Conservation (phyloP, 768 basidiomycete species). For the Leccinum imitatum region DNA sequence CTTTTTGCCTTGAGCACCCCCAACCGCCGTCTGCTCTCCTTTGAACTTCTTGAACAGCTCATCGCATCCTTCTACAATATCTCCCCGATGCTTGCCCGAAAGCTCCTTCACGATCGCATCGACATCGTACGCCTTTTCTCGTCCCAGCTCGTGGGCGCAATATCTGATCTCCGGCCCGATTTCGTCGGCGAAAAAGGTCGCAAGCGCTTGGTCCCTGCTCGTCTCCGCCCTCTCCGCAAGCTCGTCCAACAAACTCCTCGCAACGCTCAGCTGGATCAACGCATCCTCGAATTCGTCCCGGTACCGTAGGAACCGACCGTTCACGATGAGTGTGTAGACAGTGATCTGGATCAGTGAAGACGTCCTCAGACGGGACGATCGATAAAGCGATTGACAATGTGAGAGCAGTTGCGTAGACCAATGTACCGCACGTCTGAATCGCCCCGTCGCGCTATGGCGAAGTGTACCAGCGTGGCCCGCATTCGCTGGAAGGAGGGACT, state of each 20-base stretch:
- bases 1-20: conserved; percentile 44
- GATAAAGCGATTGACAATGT: conserved; percentile 65
- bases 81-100: conserved; percentile 51
- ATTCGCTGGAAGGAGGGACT: conserved; percentile 52
- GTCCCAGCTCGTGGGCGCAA: conserved; percentile 86
- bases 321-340: conserved; percentile 76
- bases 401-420: conserved; percentile 79
- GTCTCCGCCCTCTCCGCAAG: conserved; percentile 63
- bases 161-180: conserved; percentile 90
- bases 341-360: conserved; percentile 66
- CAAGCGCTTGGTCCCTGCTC: conserved; percentile 85
- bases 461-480: conserved; percentile 52
- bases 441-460: conserved; percentile 72
- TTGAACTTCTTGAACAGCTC: conserved; percentile 51
- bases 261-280: conserved; percentile 73
- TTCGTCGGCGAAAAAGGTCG: conserved; percentile 79
- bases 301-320: conserved; percentile 80
- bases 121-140: conserved; percentile 76
- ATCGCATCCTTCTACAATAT: conserved; percentile 65
- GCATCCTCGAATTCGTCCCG: conserved; percentile 75
- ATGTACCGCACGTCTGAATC: conserved; percentile 75
- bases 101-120: conserved; percentile 70
- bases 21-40: conserved; percentile 38
- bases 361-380: conserved; percentile 50
- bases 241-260: conserved; percentile 69